Base-by-base conservation (phyloP, 1,284 basidiomycete species). In the Hymenochaete sp. region DNA sequence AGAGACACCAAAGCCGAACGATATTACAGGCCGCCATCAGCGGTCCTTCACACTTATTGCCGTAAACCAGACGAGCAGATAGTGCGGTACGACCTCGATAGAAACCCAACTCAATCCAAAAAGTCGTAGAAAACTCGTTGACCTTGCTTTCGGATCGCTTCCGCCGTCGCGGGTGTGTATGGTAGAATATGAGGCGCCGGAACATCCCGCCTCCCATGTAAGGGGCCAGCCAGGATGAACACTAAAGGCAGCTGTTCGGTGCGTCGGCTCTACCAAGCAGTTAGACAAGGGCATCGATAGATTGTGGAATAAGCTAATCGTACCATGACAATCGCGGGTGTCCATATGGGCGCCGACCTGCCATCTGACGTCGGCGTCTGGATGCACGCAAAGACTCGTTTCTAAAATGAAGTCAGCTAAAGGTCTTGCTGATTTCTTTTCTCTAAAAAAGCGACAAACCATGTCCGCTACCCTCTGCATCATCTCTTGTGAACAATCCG, bases 121-220 rank as follows among this genome's bases (percentile, higher is more conserved):
- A n/a, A n/a, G n/a, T n/a, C n/a, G n/a, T n/a, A n/a, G n/a, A n/a
- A n/a, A n/a, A n/a, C n/a, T n/a, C n/a, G n/a, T n/a, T 51, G 49
- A 9, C 49, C 49, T 4, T 33, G 38, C 28, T 51, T 51, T 10
- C 41, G 40, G 22, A 51, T 43, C 3, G 49, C 49, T 21, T 47
- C 45, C 22, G 49, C 49, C 28, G 49, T 51, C 24, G 47, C 49
- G 10, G 45, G 45, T 19, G 49, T 51, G 35, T 47, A 51, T 26
- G 49, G 49, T 8, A 51, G 41, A 19, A 51, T 51, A 39, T 47
- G 32, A 26, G 49, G 49, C 14, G 49, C 49, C 7, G 40, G 29
- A 3, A 47, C 37, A n/a, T 13, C 28, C 22, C 29, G 47, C 18
- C 39, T 35, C 3, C 49, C 49, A 14, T 29, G 31, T 24, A 50